Evolutionary conservation across 192 early-diverging fungal species (phyloP).

Genomic region (Irineochytrium annulatum): DNA sequence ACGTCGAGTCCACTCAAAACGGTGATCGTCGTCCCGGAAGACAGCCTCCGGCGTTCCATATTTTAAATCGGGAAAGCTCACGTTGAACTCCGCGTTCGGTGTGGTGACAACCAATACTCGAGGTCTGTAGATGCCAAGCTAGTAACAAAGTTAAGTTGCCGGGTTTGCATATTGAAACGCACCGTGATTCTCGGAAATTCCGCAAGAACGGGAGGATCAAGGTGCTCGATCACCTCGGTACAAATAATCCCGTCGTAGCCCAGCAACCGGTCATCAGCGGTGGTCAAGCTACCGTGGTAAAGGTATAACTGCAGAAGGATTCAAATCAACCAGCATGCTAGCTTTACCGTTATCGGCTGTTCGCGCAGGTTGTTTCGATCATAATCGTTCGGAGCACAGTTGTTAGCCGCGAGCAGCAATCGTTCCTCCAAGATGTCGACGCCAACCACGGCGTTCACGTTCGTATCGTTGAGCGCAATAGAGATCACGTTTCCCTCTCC

Average conservation of each 20-base stretch:
- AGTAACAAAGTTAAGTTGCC: slow-evolving; percentile 54
- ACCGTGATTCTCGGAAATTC: slow-evolving; percentile 61
- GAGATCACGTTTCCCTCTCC: too few relatives aligned
- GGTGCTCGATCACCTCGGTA: slow-evolving; percentile 70
- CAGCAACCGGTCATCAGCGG: slow-evolving; percentile 45
- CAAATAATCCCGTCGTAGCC: slow-evolving; percentile 73
- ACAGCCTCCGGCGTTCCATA: slow-evolving; percentile 61
- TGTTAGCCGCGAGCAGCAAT: too few relatives aligned
- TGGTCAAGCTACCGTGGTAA: slow-evolving; percentile 46
- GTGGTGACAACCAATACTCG: slow-evolving; percentile 42
- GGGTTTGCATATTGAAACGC: slow-evolving; percentile 70
- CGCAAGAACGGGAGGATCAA: slow-evolving; percentile 54
- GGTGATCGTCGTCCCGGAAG: slow-evolving; percentile 83
- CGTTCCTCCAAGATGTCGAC: too few relatives aligned
- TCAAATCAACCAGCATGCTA: too few relatives aligned
- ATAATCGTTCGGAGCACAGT: too few relatives aligned
- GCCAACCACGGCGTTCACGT: too few relatives aligned
- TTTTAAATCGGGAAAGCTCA: slow-evolving; percentile 71
- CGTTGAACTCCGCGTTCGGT: slow-evolving; percentile 88
- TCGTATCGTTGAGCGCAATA: too few relatives aligned
- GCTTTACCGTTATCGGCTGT: too few relatives aligned
- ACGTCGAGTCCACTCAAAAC: slow-evolving; percentile 91
- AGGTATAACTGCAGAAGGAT: too few relatives aligned
- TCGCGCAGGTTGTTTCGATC: too few relatives aligned
- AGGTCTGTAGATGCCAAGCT: slow-evolving; percentile 68